Conservation (phyloP, 768 basidiomycete species). For the Suillus plorans region DNA sequence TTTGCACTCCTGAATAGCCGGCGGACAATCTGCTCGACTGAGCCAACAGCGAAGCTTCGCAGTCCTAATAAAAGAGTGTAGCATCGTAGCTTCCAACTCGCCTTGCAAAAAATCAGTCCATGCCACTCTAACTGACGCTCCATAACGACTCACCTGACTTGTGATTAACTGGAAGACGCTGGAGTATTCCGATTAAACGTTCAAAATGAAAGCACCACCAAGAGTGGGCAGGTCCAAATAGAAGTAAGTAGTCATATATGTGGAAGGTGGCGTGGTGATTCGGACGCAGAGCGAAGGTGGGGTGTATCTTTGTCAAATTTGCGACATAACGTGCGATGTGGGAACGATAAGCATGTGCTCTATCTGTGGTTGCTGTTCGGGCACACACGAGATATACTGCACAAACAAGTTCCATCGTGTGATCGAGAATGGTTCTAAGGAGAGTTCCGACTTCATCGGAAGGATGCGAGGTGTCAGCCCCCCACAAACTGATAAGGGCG, state of each 20-base stretch:
- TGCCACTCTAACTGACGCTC: no score
- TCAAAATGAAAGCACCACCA: slow-evolving; percentile 31
- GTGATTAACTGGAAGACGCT: slow-evolving; percentile 23
- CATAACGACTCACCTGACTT: slow-evolving; percentile 35
- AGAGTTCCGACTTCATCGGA: no score
- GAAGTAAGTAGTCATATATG: slow-evolving; percentile 30
- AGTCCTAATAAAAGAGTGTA: no score
- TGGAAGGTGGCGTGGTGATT: slow-evolving; percentile 35
- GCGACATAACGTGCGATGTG: slow-evolving; percentile 22
- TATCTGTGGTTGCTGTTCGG: slow-evolving; percentile 8
- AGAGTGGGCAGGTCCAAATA: slow-evolving; percentile 39
- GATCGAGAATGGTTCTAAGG: background rate
- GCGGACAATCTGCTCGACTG: no score
- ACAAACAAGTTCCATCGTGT: slow-evolving; percentile 31
- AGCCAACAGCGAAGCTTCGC: no score
- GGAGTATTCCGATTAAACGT: slow-evolving; percentile 21
- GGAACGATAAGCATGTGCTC: slow-evolving; percentile 11
- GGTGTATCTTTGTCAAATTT: slow-evolving; percentile 18
- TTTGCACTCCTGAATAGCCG: no score
- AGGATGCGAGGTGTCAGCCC: no score
- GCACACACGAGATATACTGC: slow-evolving; percentile 24
- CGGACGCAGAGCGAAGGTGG: slow-evolving; percentile 12
- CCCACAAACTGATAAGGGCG: no score
- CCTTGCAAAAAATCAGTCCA: no score
- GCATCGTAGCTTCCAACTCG: no score